Evolutionary conservation across 345 rosid species (phyloP), one percentile per base, ranked within the genome.

Genomic region (Citrus mangshanensis): DNA sequence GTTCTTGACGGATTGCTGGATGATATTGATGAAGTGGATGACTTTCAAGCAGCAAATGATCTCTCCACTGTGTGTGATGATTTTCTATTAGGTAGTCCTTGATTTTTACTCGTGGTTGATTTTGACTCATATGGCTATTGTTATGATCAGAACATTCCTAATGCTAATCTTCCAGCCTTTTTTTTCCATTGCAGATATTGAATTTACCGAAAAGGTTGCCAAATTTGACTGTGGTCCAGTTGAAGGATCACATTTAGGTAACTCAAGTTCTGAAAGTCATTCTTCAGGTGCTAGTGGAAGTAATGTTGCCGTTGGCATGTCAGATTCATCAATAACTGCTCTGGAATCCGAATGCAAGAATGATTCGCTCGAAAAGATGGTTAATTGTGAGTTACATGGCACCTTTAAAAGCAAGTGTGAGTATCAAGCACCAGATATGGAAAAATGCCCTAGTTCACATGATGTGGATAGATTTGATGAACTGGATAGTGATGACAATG

Each of bases 1-100:
- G 90, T 84, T 88, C 92, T 93, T 73, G 94, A 95, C 78, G 97
- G 93, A 65, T 68, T 89, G 85, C 88, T 93, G 42, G 93, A 89
- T 76, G 95, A 82, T 70, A 86, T 91, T 81, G 89, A 87, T 72
- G 93, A 89, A 81, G 89, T 87, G 71, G 96, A 91, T 76, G 91
- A 90, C 82, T 72, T 89, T 82, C 88, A 88, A 77, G 93, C 90
- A 21, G 87, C 92, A 16, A 77, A 85, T 16, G 83, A 88, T 70
- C 88, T 85, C 35, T 82, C 92, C 60, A 84, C 84, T 68, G 84
- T 77, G 46, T 87, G 86, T 76, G 88, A 86, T 82, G 87, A 81
- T 85, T 79, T 85, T 77, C 87, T 82, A 78, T 85, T 85, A 79
- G 95, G 93, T 92, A 81, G 81, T 61, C 28, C 46, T 35, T 42